A percentile compares a stretch with the other conserved stretches of the same genome.
These are phyloP conservation scores for Talaromyces amestolkiae DNA, from an alignment of 2,329 filamentous ascomycete species.

Conservation along the genomic window DNA sequence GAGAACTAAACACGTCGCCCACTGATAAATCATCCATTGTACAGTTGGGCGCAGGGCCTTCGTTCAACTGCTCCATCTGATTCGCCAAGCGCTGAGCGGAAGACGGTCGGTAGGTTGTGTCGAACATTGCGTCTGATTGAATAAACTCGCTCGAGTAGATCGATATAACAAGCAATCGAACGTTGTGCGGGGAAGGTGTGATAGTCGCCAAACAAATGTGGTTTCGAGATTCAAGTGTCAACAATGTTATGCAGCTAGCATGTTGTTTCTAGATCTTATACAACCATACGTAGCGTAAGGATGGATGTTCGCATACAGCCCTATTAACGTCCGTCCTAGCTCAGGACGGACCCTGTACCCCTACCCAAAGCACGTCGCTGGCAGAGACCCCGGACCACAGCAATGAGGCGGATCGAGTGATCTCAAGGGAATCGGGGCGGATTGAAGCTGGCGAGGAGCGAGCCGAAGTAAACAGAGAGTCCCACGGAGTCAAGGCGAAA, in stretches of 20 bases:
- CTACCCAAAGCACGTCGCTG: conserved; percentile 45
- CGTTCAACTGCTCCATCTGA: conserved; percentile 18
- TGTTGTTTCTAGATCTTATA: conserved; percentile 1
- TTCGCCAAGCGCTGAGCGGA: conserved; percentile 18
- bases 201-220: background rate
- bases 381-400: conserved; percentile 27
- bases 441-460: background rate
- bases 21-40: conserved; percentile 37
- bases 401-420: conserved; percentile 18
- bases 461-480: conserved; percentile 2
- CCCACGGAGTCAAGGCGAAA: conserved; percentile 15
- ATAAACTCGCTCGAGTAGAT: background rate
- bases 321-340: conserved; percentile 51
- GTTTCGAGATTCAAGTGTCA: background rate
- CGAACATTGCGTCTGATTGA: conserved; percentile 16
- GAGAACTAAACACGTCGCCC: conserved; percentile 40
- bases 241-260: conserved; percentile 7
- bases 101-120: conserved; percentile 8
- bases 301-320: background rate
- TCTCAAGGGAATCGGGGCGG: background rate
- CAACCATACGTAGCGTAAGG: background rate
- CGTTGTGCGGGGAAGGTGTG: background rate
- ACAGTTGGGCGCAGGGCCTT: conserved; percentile 24
- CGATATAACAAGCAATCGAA: background rate
- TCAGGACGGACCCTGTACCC: conserved; percentile 52